Conservation (phyloP, 2,329 filamentous ascomycete genomes). For the Rhexocercosporidium sp. region DNA sequence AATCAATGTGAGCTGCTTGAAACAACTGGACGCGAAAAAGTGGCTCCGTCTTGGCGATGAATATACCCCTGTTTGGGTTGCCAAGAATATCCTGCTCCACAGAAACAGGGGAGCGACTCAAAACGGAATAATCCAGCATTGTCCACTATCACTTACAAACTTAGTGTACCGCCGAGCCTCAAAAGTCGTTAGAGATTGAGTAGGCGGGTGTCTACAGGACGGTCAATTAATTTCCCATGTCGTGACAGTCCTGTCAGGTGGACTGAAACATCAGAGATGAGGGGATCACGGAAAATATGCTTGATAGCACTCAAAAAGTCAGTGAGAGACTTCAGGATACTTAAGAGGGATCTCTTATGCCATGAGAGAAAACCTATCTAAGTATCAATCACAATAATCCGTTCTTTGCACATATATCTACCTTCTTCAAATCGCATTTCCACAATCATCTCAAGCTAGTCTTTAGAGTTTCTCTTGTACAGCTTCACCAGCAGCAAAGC, state of each 20-base stretch:
- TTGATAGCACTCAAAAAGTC: background rate
- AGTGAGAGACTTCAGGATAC: background rate
- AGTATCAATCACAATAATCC: background rate
- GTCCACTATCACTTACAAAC: background rate
- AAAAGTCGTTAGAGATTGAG: conserved; percentile 1
- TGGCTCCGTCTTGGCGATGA: background rate
- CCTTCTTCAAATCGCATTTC: conserved; percentile 1
- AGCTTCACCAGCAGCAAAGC: background rate
- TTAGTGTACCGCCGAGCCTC: conserved; percentile 2
- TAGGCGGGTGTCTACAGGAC: background rate
- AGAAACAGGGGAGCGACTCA: background rate
- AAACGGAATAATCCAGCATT: background rate
- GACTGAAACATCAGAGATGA: conserved; percentile 11
- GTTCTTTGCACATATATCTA: background rate
- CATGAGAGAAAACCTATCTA: background rate
- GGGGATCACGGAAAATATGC: conserved; percentile 3
- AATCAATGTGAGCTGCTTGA: background rate
- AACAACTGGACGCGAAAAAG: background rate
- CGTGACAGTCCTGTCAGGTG: conserved; percentile 2
- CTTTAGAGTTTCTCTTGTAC: background rate
- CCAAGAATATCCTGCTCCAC: background rate
- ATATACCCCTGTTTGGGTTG: background rate
- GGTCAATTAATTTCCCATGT: conserved; percentile 11
- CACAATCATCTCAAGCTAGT: conserved; percentile 12
- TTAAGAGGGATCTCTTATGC: background rate